Evolutionary conservation across 306 rosid species (phyloP), one percentile per base, ranked within the genome.

Genomic region (Sicyos edulis): DNA sequence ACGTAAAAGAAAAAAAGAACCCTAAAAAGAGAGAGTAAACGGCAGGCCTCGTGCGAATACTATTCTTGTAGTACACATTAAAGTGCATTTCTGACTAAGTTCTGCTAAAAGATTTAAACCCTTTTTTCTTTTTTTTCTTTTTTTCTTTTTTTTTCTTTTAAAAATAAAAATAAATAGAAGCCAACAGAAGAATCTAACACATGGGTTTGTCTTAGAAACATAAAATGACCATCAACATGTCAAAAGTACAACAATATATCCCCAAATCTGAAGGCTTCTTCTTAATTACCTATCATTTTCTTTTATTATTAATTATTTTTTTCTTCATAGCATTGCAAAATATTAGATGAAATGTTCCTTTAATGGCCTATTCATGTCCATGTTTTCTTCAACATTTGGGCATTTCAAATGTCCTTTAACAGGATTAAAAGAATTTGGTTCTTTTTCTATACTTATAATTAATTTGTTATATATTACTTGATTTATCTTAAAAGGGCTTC

Each of bases 131-230:
- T 10, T 21, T 20, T 55, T 10, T 55, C 3, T 26, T 26, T 26
- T 3, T 26, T 26, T 26, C 3, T 26, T 26, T 26, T 26, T 1
- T 1, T 26, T 26, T 26, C 3, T 19, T 54, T 34, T 34, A 34
- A 34, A 2, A 34, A 34, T 34, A 34, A 34, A 2, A 34, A 34
- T 34, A 34, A 34, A 26, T 26, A 26, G 2, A 34, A 20, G 13
- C 10, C 61, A 88, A 89, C 66, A 78, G 24, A 37, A 77, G 97
- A 92, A 92, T 89, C 95, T 62, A 72, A 79, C 95, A 89, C 96
- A 92, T 89, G 96, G 75, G 40, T 34, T 83, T 83, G 96, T 74
- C 29, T 13, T 83, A 82, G 96, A 78, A 81, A 79, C 79, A 74
- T 78, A 22, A 14, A 51, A 17, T 80, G 80, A 78, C 61, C 21